Conservation (phyloP, 371 early-diverging fungal genomes). For the Rhizopus stolonifer region DNA sequence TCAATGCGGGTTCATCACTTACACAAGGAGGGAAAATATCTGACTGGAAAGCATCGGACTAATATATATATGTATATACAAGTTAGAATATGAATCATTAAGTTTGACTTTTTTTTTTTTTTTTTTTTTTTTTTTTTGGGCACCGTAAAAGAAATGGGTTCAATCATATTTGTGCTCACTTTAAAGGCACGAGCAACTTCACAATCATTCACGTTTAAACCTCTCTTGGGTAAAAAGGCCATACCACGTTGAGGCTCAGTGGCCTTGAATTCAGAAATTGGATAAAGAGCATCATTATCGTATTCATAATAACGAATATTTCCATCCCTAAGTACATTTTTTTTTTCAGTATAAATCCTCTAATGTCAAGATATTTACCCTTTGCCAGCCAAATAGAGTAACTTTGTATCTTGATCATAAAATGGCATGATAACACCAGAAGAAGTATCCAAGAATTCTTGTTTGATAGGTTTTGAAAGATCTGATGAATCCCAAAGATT, state of each 20-base stretch:
- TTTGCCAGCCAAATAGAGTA: conserved; percentile 96
- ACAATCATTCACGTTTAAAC: conserved; percentile 78
- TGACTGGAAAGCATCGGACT: conserved; percentile 95
- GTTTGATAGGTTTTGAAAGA: conserved; percentile 77
- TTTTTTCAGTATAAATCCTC: neutral
- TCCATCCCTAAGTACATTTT: conserved; percentile 74
- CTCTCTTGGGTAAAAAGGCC: conserved; percentile 93
- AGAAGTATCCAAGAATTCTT: conserved; percentile 84
- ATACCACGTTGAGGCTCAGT: conserved; percentile 94
- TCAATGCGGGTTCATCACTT: conserved; percentile 82
- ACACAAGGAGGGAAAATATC: conserved; percentile 92
- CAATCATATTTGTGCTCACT: conserved; percentile 81
- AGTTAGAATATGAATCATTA: conserved; percentile 2
- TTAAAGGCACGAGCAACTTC: conserved; percentile 95
- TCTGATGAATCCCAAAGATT: conserved; percentile 83
- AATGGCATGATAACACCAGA: conserved; percentile 96
- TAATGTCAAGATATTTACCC: conserved; percentile 41
- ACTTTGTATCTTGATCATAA: conserved; percentile 86
- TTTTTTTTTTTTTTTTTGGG: conserved; percentile 50
- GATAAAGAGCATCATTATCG: conserved; percentile 79
- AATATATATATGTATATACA: conserved; percentile 4
- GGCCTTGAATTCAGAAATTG: conserved; percentile 85
- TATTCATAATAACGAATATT: conserved; percentile 98
- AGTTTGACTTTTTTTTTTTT: neutral
- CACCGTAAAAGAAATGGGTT: conserved; percentile 95